Conservation (phyloP, 169 alveolate genomes). For the Eimeria sp. region DNA sequence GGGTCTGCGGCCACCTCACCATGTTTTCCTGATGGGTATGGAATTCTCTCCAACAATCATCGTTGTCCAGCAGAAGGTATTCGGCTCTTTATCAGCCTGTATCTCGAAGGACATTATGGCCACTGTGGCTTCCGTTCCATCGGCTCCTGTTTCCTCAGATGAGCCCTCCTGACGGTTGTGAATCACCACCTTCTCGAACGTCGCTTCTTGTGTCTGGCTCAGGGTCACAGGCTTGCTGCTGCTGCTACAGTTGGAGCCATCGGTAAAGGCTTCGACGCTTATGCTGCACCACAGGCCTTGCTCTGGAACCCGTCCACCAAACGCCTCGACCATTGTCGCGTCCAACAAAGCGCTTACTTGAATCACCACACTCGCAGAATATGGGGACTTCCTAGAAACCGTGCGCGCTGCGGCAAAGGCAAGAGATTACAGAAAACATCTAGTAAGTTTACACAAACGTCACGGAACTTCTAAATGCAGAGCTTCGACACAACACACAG, state of each 20-base stretch:
- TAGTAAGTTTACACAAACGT: background rate
- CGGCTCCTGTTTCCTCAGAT: constrained; percentile 17
- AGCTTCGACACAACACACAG: background rate
- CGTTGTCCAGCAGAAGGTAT: constrained; percentile 46
- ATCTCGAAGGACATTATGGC: constrained; percentile 36
- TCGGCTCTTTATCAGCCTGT: background rate
- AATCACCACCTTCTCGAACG: background rate
- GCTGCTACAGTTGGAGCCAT: constrained; percentile 4
- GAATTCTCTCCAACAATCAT: background rate
- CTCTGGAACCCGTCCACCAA: constrained; percentile 16
- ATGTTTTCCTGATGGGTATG: background rate
- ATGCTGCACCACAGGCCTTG: constrained; percentile 49
- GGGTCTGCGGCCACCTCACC: constrained; percentile 16
- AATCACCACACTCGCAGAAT: constrained; percentile 1
- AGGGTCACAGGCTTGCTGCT: background rate
- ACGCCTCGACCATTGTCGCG: background rate
- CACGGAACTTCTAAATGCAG: background rate
- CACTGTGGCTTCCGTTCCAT: constrained; percentile 12
- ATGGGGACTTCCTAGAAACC: constrained; percentile 2
- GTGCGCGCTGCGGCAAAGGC: constrained; percentile 1
- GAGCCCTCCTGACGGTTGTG: constrained; percentile 52
- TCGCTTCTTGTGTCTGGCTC: background rate
- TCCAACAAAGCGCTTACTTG: constrained; percentile 36
- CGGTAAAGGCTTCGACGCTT: background rate
- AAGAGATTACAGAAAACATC: background rate